phyloP scores from a whole-genome alignment of 768 basidiomycete genomes.

The Boletus rex-veris region DNA sequence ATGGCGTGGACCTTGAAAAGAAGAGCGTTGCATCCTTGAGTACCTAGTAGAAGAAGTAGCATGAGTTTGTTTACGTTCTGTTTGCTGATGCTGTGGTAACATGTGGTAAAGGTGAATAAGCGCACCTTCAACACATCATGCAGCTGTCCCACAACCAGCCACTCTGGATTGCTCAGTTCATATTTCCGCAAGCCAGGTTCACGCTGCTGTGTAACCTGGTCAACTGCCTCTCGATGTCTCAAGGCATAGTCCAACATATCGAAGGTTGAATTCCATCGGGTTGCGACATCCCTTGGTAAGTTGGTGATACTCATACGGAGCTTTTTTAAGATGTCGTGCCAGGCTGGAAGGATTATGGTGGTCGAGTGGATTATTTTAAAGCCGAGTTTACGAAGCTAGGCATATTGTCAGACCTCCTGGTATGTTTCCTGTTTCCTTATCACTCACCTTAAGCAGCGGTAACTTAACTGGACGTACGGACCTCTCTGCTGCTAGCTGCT shows the following conservation, averaged over 20 bases:
- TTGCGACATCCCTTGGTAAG: conserved; percentile 26
- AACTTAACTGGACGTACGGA: not conserved
- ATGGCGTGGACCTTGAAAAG: too few relatives aligned
- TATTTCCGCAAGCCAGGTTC: conserved; percentile 13
- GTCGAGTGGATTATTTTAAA: conserved; percentile 23
- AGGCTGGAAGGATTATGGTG: conserved; percentile 16
- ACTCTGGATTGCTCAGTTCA: conserved; percentile 10
- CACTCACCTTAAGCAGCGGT: conserved; percentile 3
- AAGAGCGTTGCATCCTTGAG: too few relatives aligned
- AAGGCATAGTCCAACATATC: not conserved
- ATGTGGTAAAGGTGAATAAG: not conserved
- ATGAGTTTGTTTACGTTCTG: not conserved
- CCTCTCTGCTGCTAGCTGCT: not conserved
- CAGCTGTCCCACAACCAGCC: conserved; percentile 15
- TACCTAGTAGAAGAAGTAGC: too few relatives aligned
- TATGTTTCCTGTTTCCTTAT: not conserved
- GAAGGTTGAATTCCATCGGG: conserved; percentile 21
- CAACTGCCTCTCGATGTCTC: not conserved
- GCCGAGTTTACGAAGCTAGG: conserved; percentile 19
- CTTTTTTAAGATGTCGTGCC: conserved; percentile 5
- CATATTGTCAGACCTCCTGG: too few relatives aligned
- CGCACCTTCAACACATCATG: not conserved
- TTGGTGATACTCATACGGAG: not conserved
- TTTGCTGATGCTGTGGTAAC: not conserved
- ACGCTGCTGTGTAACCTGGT: not conserved